Base-by-base conservation (phyloP, 805 yeast genomes). In the Blastobotrys peoriensis region DNA sequence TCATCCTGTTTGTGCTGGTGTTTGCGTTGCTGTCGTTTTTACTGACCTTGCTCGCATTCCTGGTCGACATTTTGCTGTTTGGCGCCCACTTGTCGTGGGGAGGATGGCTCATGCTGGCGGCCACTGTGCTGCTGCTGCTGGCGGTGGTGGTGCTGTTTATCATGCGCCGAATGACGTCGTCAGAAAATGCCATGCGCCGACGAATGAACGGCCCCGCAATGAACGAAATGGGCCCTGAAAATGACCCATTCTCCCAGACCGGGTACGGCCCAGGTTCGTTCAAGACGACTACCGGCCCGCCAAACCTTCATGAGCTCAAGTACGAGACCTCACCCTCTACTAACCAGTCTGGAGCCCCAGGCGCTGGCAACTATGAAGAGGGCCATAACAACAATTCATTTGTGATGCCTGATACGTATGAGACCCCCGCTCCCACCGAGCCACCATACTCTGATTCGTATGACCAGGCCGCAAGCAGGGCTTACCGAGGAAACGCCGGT, bases 1-100 rank as follows among this genome's bases (percentile, higher is more conserved):
- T 69, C 46, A 64, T 83, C 39, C 67, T 81, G 45, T 54, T 73
- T 16, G 62, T 79, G 53, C 70, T 83, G 30, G 53, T 81, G 2
- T 69, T 83, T 63, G 73, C 87, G 1, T 59, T 85, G 36, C 79
- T 87, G 1, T 70, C 87, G 0, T 86, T 88, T 54, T 58, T 89
- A 45, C 68, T 83, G 35, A 68, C 85, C 1, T 64, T 89, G 40
- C 68, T 91, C 41, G 81, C 89, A 4, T 85, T 91, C 52, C 66
- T 89, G 47, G 86, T 86, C 2, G 98, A 91, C 60, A 75, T 89
- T 33, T 62, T 89, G 34, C 62, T 91, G 41, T 91, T 91, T 56
- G 73, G 81, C 1, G 85, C 89, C 2, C 78, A 79, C 57, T 65
- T 91, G 44, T 73, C 78, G 43, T 88, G 87, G 80, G 75, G 82